Evolutionary conservation across 352 stramenopile genomes (phyloP), one percentile per base, ranked within the genome.

Genomic region (Phytophthora europaea): DNA sequence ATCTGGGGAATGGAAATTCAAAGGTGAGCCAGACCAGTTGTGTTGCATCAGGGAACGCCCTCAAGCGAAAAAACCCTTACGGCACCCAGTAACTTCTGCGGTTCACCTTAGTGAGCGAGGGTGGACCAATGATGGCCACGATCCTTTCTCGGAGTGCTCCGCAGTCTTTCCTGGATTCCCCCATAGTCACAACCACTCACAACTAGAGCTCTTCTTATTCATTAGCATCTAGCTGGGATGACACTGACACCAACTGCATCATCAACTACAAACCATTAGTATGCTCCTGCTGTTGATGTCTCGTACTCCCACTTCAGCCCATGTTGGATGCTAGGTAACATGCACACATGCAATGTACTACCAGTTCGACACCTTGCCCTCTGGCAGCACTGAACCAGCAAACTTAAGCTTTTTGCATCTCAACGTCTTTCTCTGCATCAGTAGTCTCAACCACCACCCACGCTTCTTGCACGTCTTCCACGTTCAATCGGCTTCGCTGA

Each of bases 31-130:
- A 55, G 48, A 15, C 48, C 48, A 55, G 50, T 55, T 55, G 50
- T 55, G 50, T 55, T 55, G 50, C 50, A 55, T 55, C 50, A 20
- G 50, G 22, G 23, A 55, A 55, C n/a, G 50, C 50, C 50, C 50
- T n/a, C 50, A 55, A 20, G 50, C 50, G 34, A 13, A 31, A 55
- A 36, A 31, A n/a, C 48, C 50, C 50, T 55, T 55, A 34, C 22
- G 22, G 50, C 7, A n/a, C 9, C 33, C 50, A 55, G 50, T 55
- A 9, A 55, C 50, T 36, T 34, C 22, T 55, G 16, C 50, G 50
- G 50, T 8, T 55, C 22, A 55, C 50, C 6, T 15, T 18, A 23
- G 50, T 55, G 22, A 55, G 50, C 50, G 50, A 55, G 10, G 50
- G 50, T 34, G 22, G 12, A 20, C 47, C 50, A 36, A 55, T 9